Conservation (phyloP, 176 grass and related monocot species). For the Musa itinerans region DNA sequence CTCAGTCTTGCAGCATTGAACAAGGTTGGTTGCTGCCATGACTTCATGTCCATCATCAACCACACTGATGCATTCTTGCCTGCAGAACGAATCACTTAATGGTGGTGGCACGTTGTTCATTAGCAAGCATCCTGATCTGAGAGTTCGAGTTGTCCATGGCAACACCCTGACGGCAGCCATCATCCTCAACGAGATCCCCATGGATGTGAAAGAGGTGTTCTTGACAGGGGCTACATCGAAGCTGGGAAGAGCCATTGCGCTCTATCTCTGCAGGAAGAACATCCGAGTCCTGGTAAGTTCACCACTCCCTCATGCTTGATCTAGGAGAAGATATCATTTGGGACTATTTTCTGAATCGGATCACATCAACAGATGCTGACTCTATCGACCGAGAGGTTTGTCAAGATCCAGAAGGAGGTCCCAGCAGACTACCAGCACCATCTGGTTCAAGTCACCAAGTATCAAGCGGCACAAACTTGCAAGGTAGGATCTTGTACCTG, state of each 20-base stretch:
- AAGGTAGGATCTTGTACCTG: constrained; percentile 29
- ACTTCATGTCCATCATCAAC: no score
- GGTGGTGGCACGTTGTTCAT: constrained; percentile 81
- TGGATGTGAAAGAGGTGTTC: constrained; percentile 58
- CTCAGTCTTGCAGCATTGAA: constrained; percentile 27
- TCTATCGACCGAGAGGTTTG: constrained; percentile 57
- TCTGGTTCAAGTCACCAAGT: constrained; percentile 86
- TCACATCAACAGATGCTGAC: constrained; percentile 58
- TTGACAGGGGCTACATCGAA: constrained; percentile 87
- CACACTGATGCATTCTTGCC: no score
- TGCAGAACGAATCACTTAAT: constrained; percentile 77
- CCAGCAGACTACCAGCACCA: constrained; percentile 58
- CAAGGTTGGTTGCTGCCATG: constrained; percentile 1
- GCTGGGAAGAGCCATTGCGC: constrained; percentile 76
- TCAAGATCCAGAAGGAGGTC: constrained; percentile 67
- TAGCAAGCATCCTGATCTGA: constrained; percentile 51
- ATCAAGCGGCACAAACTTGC: constrained; percentile 67
- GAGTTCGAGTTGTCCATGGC: constrained; percentile 78
- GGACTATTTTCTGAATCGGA: no score
- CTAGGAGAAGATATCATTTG: no score
- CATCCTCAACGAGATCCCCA: constrained; percentile 73
- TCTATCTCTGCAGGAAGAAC: constrained; percentile 73
- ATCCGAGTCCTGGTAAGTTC: constrained; percentile 55
- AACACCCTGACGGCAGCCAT: constrained; percentile 93
- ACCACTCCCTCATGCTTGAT: no score